Conservation (phyloP, 148 eudicot genomes). For the Suaeda aralocaspica region DNA sequence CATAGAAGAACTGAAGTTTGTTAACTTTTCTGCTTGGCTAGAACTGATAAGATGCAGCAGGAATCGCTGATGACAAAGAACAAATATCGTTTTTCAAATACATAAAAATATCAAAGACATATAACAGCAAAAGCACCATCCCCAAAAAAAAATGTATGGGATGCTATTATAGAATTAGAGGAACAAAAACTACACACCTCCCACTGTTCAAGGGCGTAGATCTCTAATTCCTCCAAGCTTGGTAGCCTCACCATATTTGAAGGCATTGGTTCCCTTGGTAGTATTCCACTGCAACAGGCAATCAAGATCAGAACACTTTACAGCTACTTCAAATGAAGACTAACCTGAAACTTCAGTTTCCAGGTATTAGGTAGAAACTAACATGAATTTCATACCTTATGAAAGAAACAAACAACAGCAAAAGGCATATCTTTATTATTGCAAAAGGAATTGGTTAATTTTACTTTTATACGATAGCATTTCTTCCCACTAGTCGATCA, state of each 20-base stretch:
- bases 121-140: not conserved
- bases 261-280: conserved; percentile 88
- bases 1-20: conserved; percentile 84
- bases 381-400: too few species aligned
- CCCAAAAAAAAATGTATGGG: not conserved
- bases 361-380: not conserved
- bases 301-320: conserved; percentile 16
- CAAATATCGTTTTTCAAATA: not conserved
- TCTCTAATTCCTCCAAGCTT: conserved; percentile 71
- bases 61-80: too few species aligned
- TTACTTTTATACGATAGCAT: too few species aligned
- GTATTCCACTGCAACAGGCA: conserved; percentile 61
- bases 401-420: not conserved
- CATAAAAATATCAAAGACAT: not conserved
- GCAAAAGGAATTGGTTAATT: too few species aligned
- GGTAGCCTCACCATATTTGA: conserved; percentile 67
- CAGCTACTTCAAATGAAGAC: not conserved
- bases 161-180: conserved; percentile 1
- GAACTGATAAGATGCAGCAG: conserved; percentile 94
- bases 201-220: conserved; percentile 81
- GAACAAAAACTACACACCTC: conserved; percentile 53
- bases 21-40: conserved; percentile 60
- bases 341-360: not conserved
- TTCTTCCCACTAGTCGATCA: too few species aligned
- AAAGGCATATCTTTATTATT: too few species aligned